Conservation (phyloP, 73 alveolate species). For the Paramecium tetraurelia region DNA sequence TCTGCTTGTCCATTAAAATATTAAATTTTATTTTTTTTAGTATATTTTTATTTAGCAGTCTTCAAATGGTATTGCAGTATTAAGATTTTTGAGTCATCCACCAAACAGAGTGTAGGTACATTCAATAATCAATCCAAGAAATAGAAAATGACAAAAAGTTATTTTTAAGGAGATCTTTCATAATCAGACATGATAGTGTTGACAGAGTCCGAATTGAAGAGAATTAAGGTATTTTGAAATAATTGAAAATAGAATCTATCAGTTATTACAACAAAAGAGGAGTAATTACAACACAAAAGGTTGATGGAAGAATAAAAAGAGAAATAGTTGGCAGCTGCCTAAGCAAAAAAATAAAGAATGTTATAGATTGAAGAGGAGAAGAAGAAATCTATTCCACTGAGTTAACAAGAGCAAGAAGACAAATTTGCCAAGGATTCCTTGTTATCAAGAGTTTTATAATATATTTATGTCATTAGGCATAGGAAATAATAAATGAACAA, state of each 20-base stretch:
- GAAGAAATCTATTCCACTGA: conserved; percentile 53
- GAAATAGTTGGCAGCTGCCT: conserved; percentile 55
- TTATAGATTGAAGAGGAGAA: conserved; percentile 62
- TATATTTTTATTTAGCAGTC: neutral
- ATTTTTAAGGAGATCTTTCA: conserved; percentile 44
- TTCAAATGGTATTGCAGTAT: neutral
- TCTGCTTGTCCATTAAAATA: conserved; percentile 8
- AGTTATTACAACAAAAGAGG: conserved; percentile 60
- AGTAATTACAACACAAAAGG: conserved; percentile 36
- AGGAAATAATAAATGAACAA: conserved; percentile 66
- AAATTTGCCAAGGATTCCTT: conserved; percentile 52
- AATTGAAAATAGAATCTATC: conserved; percentile 38
- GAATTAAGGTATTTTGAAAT: conserved; percentile 41
- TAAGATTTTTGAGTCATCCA: neutral
- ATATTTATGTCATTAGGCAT: conserved; percentile 44
- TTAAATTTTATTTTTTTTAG: neutral
- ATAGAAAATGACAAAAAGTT: neutral
- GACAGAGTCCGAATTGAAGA: conserved; percentile 52
- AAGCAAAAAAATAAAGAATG: conserved; percentile 63
- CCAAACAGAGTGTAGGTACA: neutral
- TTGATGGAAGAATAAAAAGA: conserved; percentile 60
- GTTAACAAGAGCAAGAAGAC: conserved; percentile 49
- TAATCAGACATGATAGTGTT: conserved; percentile 53
- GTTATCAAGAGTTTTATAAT: neutral
- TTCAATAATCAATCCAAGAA: neutral